A percentile compares a stretch with the other conserved stretches of the same genome.
Evolutionary conservation across 2,329 filamentous ascomycete genomes (phyloP).

Genomic region (Orbilia javanica): DNA sequence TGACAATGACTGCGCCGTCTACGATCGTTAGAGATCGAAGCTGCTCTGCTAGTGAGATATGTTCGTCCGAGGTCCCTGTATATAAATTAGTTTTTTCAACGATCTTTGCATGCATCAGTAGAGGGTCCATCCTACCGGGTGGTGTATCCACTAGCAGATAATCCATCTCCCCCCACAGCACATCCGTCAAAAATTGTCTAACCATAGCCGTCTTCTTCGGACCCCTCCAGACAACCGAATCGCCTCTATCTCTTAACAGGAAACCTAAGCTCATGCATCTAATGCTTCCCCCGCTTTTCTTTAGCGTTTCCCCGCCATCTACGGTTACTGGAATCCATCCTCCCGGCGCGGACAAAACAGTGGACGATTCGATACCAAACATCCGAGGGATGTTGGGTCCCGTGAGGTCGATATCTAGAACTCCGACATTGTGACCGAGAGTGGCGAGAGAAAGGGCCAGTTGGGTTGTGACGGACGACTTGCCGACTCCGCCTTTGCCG

Average conservation of each 20-base stretch:
- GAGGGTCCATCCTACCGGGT: slow-evolving; percentile 72
- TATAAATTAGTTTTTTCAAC: not conserved
- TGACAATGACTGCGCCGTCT: slow-evolving; percentile 87
- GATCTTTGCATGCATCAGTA: not conserved
- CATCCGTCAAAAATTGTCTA: slow-evolving; percentile 91
- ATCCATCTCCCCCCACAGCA: slow-evolving; percentile 88
- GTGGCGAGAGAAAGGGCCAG: slow-evolving; percentile 89
- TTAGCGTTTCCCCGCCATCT: slow-evolving; percentile 70
- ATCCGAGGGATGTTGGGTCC: slow-evolving; percentile 96
- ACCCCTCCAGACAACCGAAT: slow-evolving; percentile 96
- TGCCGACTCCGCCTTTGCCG: slow-evolving; percentile 97
- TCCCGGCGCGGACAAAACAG: slow-evolving; percentile 87
- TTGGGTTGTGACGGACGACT: slow-evolving; percentile 97
- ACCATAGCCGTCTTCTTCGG: slow-evolving; percentile 99
- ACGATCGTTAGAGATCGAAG: slow-evolving; percentile 79
- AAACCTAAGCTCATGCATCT: slow-evolving; percentile 95
- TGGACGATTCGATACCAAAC: slow-evolving; percentile 82
- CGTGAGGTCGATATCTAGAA: slow-evolving; percentile 95
- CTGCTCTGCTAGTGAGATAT: slow-evolving; percentile 93
- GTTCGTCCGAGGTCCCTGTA: slow-evolving; percentile 85
- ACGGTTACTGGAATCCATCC: slow-evolving; percentile 93
- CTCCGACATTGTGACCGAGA: slow-evolving; percentile 87
- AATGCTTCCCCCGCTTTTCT: slow-evolving; percentile 70
- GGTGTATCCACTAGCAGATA: slow-evolving; percentile 96
- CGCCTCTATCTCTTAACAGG: slow-evolving; percentile 82